Evolutionary conservation across 225 moss, liverwort and hornwort species (phyloP).

Genomic region (Pleurozium schreberi): DNA sequence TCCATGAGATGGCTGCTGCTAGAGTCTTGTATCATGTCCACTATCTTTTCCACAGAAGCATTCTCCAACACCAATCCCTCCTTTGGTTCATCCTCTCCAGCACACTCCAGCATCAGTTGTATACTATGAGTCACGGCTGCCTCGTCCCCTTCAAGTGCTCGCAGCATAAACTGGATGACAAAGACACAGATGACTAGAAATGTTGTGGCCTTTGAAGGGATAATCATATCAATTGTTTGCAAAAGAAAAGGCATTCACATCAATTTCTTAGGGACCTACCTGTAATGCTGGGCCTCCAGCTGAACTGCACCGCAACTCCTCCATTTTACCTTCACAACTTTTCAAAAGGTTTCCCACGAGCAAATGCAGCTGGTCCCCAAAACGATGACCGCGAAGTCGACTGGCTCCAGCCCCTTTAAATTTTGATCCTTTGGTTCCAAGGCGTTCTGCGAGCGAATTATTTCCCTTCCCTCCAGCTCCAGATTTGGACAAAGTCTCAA

Average conservation of each 20-base stretch:
- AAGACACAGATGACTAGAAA: not conserved
- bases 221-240: not conserved
- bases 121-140: constrained; percentile 51
- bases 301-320: constrained; percentile 53
- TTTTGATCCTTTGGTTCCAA: constrained; percentile 46
- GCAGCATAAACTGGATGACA: constrained; percentile 62
- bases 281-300: constrained; percentile 85
- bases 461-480: constrained; percentile 36
- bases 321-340: constrained; percentile 55
- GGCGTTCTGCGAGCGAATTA: constrained; percentile 53
- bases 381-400: constrained; percentile 47
- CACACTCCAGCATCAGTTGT: constrained; percentile 67
- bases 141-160: constrained; percentile 80
- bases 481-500: constrained; percentile 38
- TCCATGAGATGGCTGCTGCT: constrained; percentile 97
- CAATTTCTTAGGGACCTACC: constrained; percentile 7
- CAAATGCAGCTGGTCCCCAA: constrained; percentile 54
- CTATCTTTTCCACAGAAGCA: constrained; percentile 55
- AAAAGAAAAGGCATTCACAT: not conserved
- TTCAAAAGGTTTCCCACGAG: constrained; percentile 58
- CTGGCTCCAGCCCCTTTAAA: constrained; percentile 32
- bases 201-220: not conserved
- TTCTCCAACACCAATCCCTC: constrained; percentile 62
- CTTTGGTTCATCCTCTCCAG: constrained; percentile 30
- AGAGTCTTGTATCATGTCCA: constrained; percentile 71